These are phyloP conservation scores for Polytrichum formosum DNA, from an alignment of 225 moss, liverwort and hornwort genomes.

Conservation along the genomic window DNA sequence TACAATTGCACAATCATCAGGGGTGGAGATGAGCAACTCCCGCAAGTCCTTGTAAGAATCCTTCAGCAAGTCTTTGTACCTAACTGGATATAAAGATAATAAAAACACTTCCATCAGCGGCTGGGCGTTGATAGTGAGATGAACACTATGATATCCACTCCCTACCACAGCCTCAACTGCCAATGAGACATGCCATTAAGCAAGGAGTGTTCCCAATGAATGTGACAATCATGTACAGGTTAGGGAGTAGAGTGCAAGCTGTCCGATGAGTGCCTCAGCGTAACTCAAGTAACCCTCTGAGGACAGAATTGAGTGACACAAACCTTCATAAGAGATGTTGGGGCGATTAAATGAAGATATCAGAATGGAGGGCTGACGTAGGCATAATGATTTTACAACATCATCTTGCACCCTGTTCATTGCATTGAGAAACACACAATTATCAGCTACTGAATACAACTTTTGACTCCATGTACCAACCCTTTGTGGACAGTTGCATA, in stretches of 20 bases:
- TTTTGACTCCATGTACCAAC: neutral
- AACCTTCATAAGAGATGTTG: conserved; percentile 75
- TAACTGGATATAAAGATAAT: conserved; percentile 33
- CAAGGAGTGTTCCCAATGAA: too few species aligned
- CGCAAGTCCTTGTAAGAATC: conserved; percentile 54
- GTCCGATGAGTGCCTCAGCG: neutral
- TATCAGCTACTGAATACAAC: conserved; percentile 2
- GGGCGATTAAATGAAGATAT: conserved; percentile 72
- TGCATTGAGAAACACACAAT: too few species aligned
- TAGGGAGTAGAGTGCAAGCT: neutral
- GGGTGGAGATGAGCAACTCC: conserved; percentile 35
- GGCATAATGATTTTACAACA: conserved; percentile 60
- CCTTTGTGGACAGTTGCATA: neutral
- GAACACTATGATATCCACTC: too few species aligned
- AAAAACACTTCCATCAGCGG: neutral
- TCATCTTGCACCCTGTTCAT: conserved; percentile 57
- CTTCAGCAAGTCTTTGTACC: conserved; percentile 66
- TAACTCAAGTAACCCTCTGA: neutral
- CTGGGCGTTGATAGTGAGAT: neutral
- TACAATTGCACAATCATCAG: conserved; percentile 60
- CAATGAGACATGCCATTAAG: neutral
- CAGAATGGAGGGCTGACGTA: conserved; percentile 56
- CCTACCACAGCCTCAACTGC: neutral
- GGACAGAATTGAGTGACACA: neutral
- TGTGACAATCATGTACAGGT: too few species aligned